Percentiles rank a stretch among this genome's conserved stretches.
phyloP scores from a whole-genome alignment of 805 yeast genomes.

The Monosporozyma aquatica region DNA sequence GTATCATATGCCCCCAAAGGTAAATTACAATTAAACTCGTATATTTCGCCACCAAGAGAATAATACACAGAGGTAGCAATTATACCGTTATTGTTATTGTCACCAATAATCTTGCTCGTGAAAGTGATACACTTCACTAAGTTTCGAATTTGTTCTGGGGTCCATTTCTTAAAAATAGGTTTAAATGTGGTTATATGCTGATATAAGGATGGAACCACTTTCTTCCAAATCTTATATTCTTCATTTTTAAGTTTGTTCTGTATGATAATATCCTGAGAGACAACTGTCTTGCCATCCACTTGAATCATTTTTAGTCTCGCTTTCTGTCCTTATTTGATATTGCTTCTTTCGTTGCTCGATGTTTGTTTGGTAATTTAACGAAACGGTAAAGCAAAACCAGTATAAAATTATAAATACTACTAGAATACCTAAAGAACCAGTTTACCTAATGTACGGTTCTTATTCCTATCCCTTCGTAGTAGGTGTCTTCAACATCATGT shows the following conservation, averaged over 20 bases:
- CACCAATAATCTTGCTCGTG: conserved; percentile 18
- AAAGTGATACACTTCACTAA: conserved; percentile 21
- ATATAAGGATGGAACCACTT: conserved; percentile 70
- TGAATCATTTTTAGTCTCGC: not conserved
- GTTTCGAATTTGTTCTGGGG: not conserved
- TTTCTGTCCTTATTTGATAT: too few species aligned
- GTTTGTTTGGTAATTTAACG: too few species aligned
- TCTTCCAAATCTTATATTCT: conserved; percentile 76
- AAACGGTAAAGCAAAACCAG: too few species aligned
- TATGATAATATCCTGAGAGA: not conserved
- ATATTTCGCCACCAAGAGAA: conserved; percentile 23
- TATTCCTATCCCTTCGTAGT: too few species aligned
- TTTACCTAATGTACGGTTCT: too few species aligned
- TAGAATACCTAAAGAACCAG: too few species aligned
- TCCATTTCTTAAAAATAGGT: conserved; percentile 24
- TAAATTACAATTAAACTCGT: conserved; percentile 20
- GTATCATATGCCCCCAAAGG: conserved; percentile 21
- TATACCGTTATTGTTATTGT: conserved; percentile 21
- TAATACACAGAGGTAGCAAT: conserved; percentile 20
- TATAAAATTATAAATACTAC: too few species aligned
- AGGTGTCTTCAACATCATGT: too few species aligned
- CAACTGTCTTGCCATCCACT: not conserved
- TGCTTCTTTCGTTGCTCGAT: too few species aligned
- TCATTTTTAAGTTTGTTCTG: conserved; percentile 52
- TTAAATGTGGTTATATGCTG: conserved; percentile 30